Evolutionary conservation across 805 yeast genomes (phyloP), one percentile per base, ranked within the genome.

Genomic region (Candida lessepsii): DNA sequence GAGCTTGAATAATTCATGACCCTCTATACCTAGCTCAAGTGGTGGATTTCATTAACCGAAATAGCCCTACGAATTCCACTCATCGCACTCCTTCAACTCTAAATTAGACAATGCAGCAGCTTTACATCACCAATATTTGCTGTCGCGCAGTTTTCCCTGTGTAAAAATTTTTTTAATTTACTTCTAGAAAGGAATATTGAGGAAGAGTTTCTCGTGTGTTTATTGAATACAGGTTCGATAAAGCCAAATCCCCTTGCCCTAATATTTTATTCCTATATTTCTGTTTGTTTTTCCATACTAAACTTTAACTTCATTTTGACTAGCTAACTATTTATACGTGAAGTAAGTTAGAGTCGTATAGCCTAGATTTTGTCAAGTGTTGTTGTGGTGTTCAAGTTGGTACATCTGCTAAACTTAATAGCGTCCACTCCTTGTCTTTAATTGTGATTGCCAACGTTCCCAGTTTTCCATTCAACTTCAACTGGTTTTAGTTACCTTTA

Each of bases 41-140:
- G n/a, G n/a, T n/a, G 23, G 9, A 20, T 7, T 20, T 20, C 6
- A 20, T 20, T 20, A 20, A 9, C 23, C 23, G 9, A 20, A 9
- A 20, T 7, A 6, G 9, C 23, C 23, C 23, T 20, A 9, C 9
- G 23, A 24, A 29, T 29, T 18, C 17, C 33, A 18, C 33, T 29
- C 33, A 18, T 29, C 33, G 33, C 33, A 28, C 31, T 15, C 33
- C 33, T 29, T 28, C 24, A 29, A 17, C 33, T 29, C 17, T 29
- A 29, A 29, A 9, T 17, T 10, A 17, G 35, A 32, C 35, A 23
- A 23, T 32, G 35, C 35, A 32, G 35, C 35, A 23, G 28, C 35
- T 32, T 32, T 32, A 32, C 27, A 32, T 32, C 27, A 32, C 35
- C 35, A 32, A 27, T 27, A 32, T 32, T 32, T 32, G 27, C 35